phyloP scores from a whole-genome alignment of 345 rosid genomes.

The Turritis glabra region DNA sequence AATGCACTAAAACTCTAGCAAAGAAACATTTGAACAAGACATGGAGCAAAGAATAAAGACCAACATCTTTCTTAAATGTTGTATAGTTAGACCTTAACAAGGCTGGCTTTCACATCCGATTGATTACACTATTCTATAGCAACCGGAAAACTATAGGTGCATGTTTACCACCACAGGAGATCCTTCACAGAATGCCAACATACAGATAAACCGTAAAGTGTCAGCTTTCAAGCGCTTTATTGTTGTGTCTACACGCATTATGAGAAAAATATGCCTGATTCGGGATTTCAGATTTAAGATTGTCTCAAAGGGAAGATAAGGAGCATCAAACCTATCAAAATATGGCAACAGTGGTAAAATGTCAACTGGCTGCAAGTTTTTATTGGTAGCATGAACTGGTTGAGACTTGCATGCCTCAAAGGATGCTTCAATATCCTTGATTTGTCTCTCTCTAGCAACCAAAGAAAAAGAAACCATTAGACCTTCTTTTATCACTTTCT shows the following conservation, averaged over 20 bases:
- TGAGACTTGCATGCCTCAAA: constrained; percentile 77
- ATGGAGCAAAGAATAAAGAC: not conserved
- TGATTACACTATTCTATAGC: constrained; percentile 15
- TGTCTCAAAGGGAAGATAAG: constrained; percentile 9
- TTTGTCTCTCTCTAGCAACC: constrained; percentile 77
- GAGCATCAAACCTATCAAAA: constrained; percentile 69
- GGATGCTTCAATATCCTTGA: constrained; percentile 87
- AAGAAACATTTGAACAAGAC: constrained; percentile 13
- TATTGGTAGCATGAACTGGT: constrained; percentile 90
- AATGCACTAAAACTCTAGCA: not conserved
- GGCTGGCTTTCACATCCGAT: constrained; percentile 13
- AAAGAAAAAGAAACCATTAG: constrained; percentile 19
- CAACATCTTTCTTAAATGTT: constrained; percentile 11
- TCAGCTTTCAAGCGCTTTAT: not conserved
- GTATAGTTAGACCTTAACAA: constrained; percentile 11
- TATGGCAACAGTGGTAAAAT: constrained; percentile 80
- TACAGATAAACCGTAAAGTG: not conserved
- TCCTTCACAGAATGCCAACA: constrained; percentile 19
- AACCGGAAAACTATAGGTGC: not conserved
- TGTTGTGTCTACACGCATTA: constrained; percentile 2
- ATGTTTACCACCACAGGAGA: not conserved
- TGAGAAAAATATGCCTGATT: constrained; percentile 1
- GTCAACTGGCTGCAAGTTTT: constrained; percentile 71
- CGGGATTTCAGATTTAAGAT: constrained; percentile 14
- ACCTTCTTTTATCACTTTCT: not conserved